Evolutionary conservation across 1,284 basidiomycete genomes (phyloP), one percentile per base, ranked within the genome.

Genomic region (Moesziomyces sp.): DNA sequence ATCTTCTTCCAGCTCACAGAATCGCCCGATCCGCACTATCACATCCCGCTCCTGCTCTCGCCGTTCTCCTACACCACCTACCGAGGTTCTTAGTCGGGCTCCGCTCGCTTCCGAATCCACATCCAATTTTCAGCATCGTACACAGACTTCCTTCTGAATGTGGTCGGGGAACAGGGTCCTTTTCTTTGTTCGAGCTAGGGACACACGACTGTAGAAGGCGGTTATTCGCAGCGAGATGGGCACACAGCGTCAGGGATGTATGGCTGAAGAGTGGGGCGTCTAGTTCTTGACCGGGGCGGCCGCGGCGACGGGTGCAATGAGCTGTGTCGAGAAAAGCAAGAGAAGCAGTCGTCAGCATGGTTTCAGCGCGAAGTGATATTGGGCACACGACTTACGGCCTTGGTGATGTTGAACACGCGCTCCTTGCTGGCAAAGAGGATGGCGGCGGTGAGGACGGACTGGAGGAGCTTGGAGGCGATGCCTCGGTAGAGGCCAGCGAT

Each of bases 51-150:
- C 16, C 85, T 97, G 28, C 90, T 97, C 78, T 94, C 92, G 83
- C 94, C 94, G 7, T 94, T 91, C 85, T 92, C 92, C 1, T 97
- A 91, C 84, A 94, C 94, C 18, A 96, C 94, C 7, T 96, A 96
- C 84, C 88, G 93, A 69, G 94, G 94, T 19, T 81, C 79, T 30
- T 81, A 67, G 58, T 19, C 23, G 7, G 4, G 30, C 21, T 28
- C 11, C 1, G 6, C 1, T 13, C 11, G 11, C 30, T 13, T 34
- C 30, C 3, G 13, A 34, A 34, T 34, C 30, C 30, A 34, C 30
- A 3, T 11, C 4, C 10, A 34, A 13, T 34, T 34, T 13, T 34
- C 30, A 11, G 30, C 30, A 13, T 11, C 13, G 10, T 34, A 11
- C 30, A 13, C 30, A 34, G 13, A 34, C 30, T 8, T 3, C 30